Base-by-base conservation (phyloP, 2,329 filamentous ascomycete species). In the Diplodia intermedia region DNA sequence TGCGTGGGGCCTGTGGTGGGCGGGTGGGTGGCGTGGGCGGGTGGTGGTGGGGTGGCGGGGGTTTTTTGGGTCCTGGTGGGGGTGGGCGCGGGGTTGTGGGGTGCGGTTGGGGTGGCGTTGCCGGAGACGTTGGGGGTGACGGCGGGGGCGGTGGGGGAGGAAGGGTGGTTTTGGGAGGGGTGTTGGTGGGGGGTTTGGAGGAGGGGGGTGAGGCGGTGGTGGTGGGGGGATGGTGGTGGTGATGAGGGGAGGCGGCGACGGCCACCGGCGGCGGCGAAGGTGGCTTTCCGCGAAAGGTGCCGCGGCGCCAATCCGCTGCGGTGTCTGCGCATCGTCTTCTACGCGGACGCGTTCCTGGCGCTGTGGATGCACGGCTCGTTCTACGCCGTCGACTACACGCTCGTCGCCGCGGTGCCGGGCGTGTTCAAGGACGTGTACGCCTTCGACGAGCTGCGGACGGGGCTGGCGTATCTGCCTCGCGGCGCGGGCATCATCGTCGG, bases 401-500 rank as follows among this genome's bases (percentile, higher is more conserved):
- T 60, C 4, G 31, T 60, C 11, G 55, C 55, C n/a, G 55, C 55
- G 3, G n/a, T 60, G 12, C 55, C 33, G 26, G 33, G 18, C 33
- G 43, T 60, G 1, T 60, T 40, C 33, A 40, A 40, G 23, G 38
- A 60, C 23, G n/a, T 60, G 1, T 60, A 60, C n/a, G 18, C 18
- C 1, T 43, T 60, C 33, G 43, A 68, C 23, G 67, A 66, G 23
- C 67, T 68, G 1, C 31, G 31, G 6, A 31, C 47, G 9, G 52
- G 67, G 0, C 38, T 68, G 18, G 33, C 43, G 12, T 68, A 54
- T 15, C 50, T 68, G 0, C 52, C 67, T 4, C 31, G 61, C 4
- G 67, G 67, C 0, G 50, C 33, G 5, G 67, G 60, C 7, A 56
- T 68, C 36, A 66, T 68, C 50, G 26, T 68, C 31, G 67, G 81